Conservation (phyloP, 345 rosid genomes). For the Euphorbia pulcherrima region DNA sequence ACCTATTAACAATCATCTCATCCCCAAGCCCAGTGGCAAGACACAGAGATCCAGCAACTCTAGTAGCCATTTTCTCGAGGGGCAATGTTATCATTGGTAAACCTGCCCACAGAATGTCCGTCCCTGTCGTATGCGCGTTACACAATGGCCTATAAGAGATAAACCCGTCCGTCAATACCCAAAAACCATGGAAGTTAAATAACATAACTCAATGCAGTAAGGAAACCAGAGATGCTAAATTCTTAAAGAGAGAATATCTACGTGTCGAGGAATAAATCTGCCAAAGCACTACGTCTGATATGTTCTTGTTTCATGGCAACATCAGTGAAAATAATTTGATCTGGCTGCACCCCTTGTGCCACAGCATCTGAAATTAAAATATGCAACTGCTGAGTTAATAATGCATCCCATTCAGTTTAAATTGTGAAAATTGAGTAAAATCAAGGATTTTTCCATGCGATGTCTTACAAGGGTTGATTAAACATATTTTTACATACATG, state of each 20-base stretch:
- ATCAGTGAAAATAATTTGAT: conserved; percentile 92
- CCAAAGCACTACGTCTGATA: conserved; percentile 88
- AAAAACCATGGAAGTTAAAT: background rate
- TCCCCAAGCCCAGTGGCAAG: conserved; percentile 95
- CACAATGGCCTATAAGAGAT: conserved; percentile 68
- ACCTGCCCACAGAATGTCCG: conserved; percentile 98
- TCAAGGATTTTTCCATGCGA: no score
- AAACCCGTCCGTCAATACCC: background rate
- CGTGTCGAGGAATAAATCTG: conserved; percentile 97
- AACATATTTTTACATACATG: conserved; percentile 46
- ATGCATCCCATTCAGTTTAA: background rate
- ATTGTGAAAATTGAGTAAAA: no score
- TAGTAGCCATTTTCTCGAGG: conserved; percentile 98
- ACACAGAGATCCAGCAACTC: conserved; percentile 98
- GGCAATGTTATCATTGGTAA: conserved; percentile 96
- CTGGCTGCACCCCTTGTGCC: conserved; percentile 79
- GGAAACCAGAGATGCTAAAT: background rate
- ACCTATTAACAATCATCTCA: conserved; percentile 95
- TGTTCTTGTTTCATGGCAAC: conserved; percentile 98
- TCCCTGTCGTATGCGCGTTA: conserved; percentile 97
- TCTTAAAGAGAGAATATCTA: conserved; percentile 18
- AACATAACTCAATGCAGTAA: background rate
- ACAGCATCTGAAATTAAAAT: conserved; percentile 61
- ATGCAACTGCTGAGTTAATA: background rate
- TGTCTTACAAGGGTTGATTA: background rate